These are phyloP conservation scores for Candida sp. DNA, from an alignment of 1,139 yeast species.

Conservation along the genomic window DNA sequence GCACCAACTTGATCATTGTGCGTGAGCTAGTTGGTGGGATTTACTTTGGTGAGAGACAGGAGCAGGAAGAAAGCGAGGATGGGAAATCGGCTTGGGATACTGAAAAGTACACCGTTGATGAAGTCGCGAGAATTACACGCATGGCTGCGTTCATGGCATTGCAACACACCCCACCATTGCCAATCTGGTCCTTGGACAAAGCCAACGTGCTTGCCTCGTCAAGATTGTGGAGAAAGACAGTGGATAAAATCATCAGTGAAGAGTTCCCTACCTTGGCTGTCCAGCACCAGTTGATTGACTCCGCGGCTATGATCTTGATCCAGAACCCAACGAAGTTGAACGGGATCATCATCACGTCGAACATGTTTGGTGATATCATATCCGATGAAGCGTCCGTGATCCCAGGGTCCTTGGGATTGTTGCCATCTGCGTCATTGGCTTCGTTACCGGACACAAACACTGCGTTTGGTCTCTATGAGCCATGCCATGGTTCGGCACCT, in stretches of 20 bases:
- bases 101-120: slow-evolving; percentile 87
- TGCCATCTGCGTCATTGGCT: slow-evolving; percentile 96
- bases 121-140: slow-evolving; percentile 93
- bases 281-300: slow-evolving; percentile 95
- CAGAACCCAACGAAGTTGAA: slow-evolving; percentile 89
- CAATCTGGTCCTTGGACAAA: slow-evolving; percentile 95
- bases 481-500: slow-evolving; percentile 99
- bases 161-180: slow-evolving; percentile 91
- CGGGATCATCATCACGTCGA: slow-evolving; percentile 90
- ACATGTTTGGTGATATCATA: slow-evolving; percentile 98
- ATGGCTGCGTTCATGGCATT: slow-evolving; percentile 98
- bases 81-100: slow-evolving; percentile 83
- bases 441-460: slow-evolving; percentile 92
- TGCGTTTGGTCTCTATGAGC: slow-evolving; percentile 97
- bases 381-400: slow-evolving; percentile 98
- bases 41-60: slow-evolving; percentile 94
- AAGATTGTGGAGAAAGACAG: slow-evolving; percentile 95
- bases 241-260: slow-evolving; percentile 76
- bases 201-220: slow-evolving; percentile 98
- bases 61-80: slow-evolving; percentile 81
- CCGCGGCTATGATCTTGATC: slow-evolving; percentile 97
- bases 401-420: slow-evolving; percentile 95
- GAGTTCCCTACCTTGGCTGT: slow-evolving; percentile 90
- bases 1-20: slow-evolving; percentile 91
- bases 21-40: slow-evolving; percentile 98